Evolutionary conservation across 768 basidiomycete genomes (phyloP), one percentile per base, ranked within the genome.

Genomic region (Cystofilobasidium macerans): DNA sequence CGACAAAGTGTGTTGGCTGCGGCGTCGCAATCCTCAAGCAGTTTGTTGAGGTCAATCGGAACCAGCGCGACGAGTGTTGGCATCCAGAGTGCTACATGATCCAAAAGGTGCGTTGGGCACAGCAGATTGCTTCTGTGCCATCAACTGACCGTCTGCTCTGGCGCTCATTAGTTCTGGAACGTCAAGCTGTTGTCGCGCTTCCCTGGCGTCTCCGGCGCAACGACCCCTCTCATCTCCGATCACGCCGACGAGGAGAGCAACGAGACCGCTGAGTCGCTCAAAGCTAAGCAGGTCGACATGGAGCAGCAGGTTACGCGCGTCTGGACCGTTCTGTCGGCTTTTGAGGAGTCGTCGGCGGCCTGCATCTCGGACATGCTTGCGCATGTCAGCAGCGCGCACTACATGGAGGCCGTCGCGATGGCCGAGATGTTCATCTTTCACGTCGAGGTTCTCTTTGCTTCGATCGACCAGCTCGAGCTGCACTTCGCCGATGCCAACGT

Each of bases 71-170:
- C 77, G 95, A 99, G 79, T 98, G 94, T 74, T 99, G 95, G 94
- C 95, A 99, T 81, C 95, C 95, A 62, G 95, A 99, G 77, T 99
- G 95, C 76, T 97, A 98, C 77, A 97, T 97, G 94, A 97, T 99
- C 71, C 94, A 97, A 78, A 98, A 98, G 82, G 93, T 94, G 70
- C n/a, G 59, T 9, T n/a, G n/a, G n/a, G n/a, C n/a, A n/a, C n/a
- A n/a, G n/a, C n/a, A n/a, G n/a, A n/a, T n/a, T 18, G 20, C 42
- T 14, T 33, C 43, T 58, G 8, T 8, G 28, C 9, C 28, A 13
- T 30, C 18, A 57, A 57, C 9, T 57, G 56, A 58, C 18, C 30
- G 5, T 35, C 35, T 30, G 35, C 30, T 7, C 56, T 57, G 13
- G 35, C 57, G 18, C 32, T 40, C 7, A 61, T 9, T 45, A 95